Percentiles rank a stretch among this genome's conserved stretches.
Conservation (phyloP, 2,329 filamentous ascomycete species). For the Diaporthe aspalathi region DNA sequence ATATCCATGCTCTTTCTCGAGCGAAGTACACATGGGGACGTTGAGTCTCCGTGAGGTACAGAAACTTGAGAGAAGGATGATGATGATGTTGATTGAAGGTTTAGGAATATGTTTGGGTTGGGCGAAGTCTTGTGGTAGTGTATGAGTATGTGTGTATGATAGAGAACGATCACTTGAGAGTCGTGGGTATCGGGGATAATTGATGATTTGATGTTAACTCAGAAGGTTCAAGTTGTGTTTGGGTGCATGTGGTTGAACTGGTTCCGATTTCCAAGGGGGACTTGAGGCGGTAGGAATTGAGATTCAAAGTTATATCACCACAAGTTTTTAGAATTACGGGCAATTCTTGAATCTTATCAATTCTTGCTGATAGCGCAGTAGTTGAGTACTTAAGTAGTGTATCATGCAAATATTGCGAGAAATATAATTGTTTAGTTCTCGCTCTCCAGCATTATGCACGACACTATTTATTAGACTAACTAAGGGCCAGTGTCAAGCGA, state of each 20-base stretch:
- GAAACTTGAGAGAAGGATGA: no score
- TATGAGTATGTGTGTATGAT: no score
- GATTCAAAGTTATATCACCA: background rate
- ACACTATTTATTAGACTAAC: background rate
- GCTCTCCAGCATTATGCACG: background rate
- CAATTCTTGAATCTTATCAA: background rate
- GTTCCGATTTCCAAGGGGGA: background rate
- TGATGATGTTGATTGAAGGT: no score
- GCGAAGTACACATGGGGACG: no score
- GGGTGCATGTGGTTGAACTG: background rate
- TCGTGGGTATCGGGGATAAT: no score
- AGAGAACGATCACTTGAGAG: no score
- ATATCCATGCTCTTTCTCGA: no score
- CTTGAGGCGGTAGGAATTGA: no score
- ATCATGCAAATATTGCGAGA: background rate
- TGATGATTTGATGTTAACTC: no score
- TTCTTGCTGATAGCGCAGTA: background rate
- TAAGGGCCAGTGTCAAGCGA: background rate
- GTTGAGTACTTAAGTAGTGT: background rate
- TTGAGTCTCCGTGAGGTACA: no score
- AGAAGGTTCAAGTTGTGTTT: background rate
- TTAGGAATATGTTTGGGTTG: no score
- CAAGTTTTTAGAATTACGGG: background rate
- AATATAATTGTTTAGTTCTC: background rate
- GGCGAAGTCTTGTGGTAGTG: no score